These are phyloP conservation scores for Pseudogymnoascus sp. DNA, from an alignment of 2,329 filamentous ascomycete species.

Conservation along the genomic window DNA sequence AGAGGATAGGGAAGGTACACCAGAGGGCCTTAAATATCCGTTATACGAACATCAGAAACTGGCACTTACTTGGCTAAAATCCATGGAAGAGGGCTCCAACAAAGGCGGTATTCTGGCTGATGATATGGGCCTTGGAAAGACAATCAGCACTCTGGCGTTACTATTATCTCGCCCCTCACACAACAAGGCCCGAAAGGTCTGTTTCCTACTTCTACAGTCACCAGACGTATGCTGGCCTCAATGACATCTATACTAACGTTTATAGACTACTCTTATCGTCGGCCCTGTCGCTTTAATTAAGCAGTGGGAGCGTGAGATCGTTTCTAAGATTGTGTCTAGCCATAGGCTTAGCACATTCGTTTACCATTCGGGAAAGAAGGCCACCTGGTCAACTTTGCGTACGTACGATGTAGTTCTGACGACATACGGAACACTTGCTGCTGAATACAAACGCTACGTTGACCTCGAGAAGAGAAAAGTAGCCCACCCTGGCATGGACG, in stretches of 20 bases:
- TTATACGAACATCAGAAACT: slow-evolving; percentile 79
- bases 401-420: slow-evolving; percentile 69
- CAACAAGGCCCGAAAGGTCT: slow-evolving; percentile 8
- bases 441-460: slow-evolving; percentile 47
- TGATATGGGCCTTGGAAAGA: slow-evolving; percentile 81
- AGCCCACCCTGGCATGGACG: slow-evolving; percentile 27
- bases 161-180: slow-evolving; percentile 25
- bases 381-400: slow-evolving; percentile 53
- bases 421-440: slow-evolving; percentile 64
- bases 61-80: slow-evolving; percentile 67
- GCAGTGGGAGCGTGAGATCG: slow-evolving; percentile 79
- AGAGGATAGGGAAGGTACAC: slow-evolving; percentile 59
- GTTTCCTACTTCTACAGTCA: not conserved
- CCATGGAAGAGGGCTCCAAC: slow-evolving; percentile 61
- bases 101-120: slow-evolving; percentile 73
- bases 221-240: not conserved
- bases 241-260: slow-evolving; percentile 25
- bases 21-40: slow-evolving; percentile 56
- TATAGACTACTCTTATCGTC: slow-evolving; percentile 72
- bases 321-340: slow-evolving; percentile 53
- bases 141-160: slow-evolving; percentile 72
- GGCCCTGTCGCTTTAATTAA: slow-evolving; percentile 71
- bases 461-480: slow-evolving; percentile 24
- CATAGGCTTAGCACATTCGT: slow-evolving; percentile 59
- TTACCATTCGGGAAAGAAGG: slow-evolving; percentile 57